Evolutionary conservation across 2,329 filamentous ascomycete species (phyloP).

Genomic region (Fusarium proliferatum): DNA sequence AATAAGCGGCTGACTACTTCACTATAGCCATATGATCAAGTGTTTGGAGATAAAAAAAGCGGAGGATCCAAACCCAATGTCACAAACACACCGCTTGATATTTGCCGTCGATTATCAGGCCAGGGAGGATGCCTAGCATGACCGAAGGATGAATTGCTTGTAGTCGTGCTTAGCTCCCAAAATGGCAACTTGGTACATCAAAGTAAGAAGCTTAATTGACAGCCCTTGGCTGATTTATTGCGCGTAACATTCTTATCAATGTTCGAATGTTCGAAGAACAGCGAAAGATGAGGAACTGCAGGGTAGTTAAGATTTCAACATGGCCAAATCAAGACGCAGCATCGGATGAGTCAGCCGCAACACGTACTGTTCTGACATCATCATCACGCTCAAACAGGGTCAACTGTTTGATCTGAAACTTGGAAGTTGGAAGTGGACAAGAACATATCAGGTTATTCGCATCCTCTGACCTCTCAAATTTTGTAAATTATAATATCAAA

Average conservation of each 20-base stretch:
- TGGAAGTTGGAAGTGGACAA: slow-evolving; percentile 29
- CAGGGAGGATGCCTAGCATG: fast-evolving
- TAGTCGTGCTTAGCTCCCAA: fast-evolving
- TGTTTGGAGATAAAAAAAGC: fast-evolving
- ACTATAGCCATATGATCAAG: too few species aligned
- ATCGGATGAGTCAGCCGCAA: slow-evolving; percentile 7
- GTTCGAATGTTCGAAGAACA: fast-evolving
- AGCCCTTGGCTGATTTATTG: fast-evolving
- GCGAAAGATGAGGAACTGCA: background rate
- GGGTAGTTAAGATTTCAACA: background rate
- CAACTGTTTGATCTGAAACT: slow-evolving; percentile 18
- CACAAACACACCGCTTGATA: fast-evolving
- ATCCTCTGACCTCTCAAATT: fast-evolving
- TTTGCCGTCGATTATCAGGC: fast-evolving
- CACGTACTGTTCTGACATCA: slow-evolving; percentile 26
- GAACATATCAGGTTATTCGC: slow-evolving; percentile 5
- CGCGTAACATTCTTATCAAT: too few species aligned
- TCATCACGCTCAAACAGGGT: slow-evolving; percentile 22
- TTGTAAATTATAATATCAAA: background rate
- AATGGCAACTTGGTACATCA: fast-evolving
- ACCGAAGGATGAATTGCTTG: fast-evolving
- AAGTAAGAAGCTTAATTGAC: fast-evolving
- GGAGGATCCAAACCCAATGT: fast-evolving
- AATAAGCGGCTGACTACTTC: fast-evolving
- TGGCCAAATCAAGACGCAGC: fast-evolving